Evolutionary conservation across 2,329 filamentous ascomycete species (phyloP).

Genomic region (Cladosporium sp.): DNA sequence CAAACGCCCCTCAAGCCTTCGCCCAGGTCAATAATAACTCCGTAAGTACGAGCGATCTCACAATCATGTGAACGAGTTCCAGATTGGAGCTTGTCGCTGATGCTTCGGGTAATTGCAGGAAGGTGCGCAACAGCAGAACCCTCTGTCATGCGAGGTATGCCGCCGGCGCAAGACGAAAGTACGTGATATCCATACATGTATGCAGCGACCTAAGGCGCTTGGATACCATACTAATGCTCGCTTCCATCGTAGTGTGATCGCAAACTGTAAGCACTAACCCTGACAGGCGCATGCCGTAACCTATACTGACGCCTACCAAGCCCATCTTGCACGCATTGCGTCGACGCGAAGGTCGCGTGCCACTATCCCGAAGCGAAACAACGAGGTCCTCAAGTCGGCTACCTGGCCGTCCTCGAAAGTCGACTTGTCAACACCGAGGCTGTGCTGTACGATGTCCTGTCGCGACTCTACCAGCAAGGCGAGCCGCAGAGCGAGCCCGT

Average conservation of each 20-base stretch:
- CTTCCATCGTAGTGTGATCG: conserved; percentile 4
- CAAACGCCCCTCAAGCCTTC: conserved; percentile 10
- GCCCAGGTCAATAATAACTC: conserved; percentile 6
- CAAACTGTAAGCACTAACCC: conserved; percentile 8
- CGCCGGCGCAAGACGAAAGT: conserved; percentile 22
- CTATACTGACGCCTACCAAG: not conserved
- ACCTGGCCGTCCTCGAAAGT: conserved; percentile 10
- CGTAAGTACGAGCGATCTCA: not conserved
- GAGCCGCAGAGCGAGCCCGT: not conserved
- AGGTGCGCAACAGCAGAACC: conserved; percentile 11
- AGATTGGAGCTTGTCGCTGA: not conserved
- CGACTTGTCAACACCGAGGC: conserved; percentile 10
- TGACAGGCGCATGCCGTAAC: not conserved
- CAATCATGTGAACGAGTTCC: not conserved
- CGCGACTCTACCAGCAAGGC: conserved; percentile 6
- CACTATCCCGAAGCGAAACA: conserved; percentile 12
- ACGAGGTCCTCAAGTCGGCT: conserved; percentile 12
- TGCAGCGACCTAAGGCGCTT: too few species aligned
- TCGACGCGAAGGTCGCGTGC: conserved; percentile 11
- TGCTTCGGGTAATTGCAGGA: conserved; percentile 7
- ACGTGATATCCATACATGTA: not conserved
- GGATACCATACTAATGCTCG: not conserved
- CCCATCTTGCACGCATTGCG: conserved; percentile 13
- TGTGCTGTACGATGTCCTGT: conserved; percentile 9
- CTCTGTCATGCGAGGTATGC: conserved; percentile 20